Percentiles rank a stretch among this genome's conserved stretches.
Evolutionary conservation across 1,139 yeast genomes (phyloP).

Genomic region (Pichia sp.): DNA sequence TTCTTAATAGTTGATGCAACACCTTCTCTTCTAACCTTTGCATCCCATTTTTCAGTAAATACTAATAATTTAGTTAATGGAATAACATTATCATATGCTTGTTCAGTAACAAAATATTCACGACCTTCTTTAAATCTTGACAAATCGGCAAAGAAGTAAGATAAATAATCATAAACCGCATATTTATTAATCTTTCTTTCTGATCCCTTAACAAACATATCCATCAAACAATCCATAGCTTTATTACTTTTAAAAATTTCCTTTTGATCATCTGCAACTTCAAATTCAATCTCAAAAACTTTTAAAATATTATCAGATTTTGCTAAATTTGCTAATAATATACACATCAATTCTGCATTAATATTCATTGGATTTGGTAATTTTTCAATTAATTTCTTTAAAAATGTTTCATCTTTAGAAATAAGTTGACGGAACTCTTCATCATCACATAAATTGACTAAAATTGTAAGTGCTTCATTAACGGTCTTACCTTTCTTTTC

Average conservation of each 20-base stretch:
- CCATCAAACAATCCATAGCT: constrained; percentile 80
- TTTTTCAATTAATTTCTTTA: constrained; percentile 48
- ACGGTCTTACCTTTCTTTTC: constrained; percentile 38
- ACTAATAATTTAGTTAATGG: constrained; percentile 78
- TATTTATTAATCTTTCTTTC: constrained; percentile 63
- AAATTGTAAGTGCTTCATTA: constrained; percentile 66
- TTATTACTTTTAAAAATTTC: constrained; percentile 48
- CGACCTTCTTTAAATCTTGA: constrained; percentile 73
- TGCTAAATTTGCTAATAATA: constrained; percentile 77
- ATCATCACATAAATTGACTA: constrained; percentile 80
- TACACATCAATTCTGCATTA: constrained; percentile 79
- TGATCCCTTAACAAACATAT: constrained; percentile 82
- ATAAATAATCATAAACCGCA: constrained; percentile 76
- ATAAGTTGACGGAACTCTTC: constrained; percentile 54
- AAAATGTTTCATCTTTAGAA: constrained; percentile 56
- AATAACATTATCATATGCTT: constrained; percentile 67
- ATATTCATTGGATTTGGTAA: constrained; percentile 53
- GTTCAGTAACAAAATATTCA: constrained; percentile 64
- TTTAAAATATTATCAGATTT: constrained; percentile 59
- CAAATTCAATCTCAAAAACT: constrained; percentile 45
- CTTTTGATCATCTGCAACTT: constrained; percentile 30
- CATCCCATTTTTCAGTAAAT: constrained; percentile 75
- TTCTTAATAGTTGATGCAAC: constrained; percentile 91
- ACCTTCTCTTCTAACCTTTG: constrained; percentile 81
- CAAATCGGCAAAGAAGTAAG: constrained; percentile 86